Evolutionary conservation across 2,329 filamentous ascomycete genomes (phyloP).

Genomic region (Rhinocladiella similis): DNA sequence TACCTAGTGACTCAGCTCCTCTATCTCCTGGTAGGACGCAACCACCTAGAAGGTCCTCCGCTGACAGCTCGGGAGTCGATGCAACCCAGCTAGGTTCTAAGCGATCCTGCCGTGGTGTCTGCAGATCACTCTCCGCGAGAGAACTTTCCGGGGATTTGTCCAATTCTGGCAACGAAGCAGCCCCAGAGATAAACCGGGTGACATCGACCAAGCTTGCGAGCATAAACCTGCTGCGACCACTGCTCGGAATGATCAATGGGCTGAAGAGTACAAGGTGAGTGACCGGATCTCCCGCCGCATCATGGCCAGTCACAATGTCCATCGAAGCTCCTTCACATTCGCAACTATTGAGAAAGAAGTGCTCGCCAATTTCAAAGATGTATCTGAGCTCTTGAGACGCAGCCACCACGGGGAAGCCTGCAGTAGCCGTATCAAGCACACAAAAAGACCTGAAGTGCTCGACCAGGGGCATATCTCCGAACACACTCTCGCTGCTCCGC

Average conservation of each 20-base stretch:
- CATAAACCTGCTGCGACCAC: conserved; percentile 27
- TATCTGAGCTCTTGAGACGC: conserved; percentile 30
- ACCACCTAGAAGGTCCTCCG: conserved; percentile 28
- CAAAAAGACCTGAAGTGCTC: conserved; percentile 34
- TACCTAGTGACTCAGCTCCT: neutral
- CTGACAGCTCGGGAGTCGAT: conserved; percentile 21
- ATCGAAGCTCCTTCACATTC: conserved; percentile 26
- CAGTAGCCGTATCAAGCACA: conserved; percentile 28
- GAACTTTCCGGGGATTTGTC: conserved; percentile 20
- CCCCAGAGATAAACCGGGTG: conserved; percentile 32
- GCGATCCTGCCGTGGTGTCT: conserved; percentile 11
- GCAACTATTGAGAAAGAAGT: conserved; percentile 29
- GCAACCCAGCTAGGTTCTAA: conserved; percentile 4
- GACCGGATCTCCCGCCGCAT: conserved; percentile 29
- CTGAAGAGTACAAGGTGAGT: conserved; percentile 32
- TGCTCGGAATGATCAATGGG: conserved; percentile 28
- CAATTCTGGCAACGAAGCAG: conserved; percentile 28
- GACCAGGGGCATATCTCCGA: conserved; percentile 12
- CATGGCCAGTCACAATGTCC: conserved; percentile 29
- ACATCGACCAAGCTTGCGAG: conserved; percentile 33
- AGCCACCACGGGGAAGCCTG: conserved; percentile 28
- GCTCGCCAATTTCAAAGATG: conserved; percentile 29
- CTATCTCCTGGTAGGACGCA: conserved; percentile 23
- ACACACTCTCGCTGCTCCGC: neutral
- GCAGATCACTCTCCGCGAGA: conserved; percentile 12